These are phyloP conservation scores for Voacanga thouarsii DNA, from an alignment of 257 asterid genomes.

Conservation along the genomic window DNA sequence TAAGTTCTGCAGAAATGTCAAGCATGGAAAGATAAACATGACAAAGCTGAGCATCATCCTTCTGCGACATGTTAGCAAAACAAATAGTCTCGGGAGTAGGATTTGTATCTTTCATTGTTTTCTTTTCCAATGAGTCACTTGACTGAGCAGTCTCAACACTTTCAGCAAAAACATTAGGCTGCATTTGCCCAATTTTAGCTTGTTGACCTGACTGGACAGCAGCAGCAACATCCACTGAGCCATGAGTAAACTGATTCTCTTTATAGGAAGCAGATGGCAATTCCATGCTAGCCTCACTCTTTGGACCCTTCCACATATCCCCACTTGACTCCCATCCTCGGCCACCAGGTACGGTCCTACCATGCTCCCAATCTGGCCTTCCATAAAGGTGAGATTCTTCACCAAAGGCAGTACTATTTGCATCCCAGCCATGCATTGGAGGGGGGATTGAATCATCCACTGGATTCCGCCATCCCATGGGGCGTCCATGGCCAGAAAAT, in stretches of 20 bases:
- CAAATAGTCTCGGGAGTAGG: slow-evolving; percentile 31
- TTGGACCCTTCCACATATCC: slow-evolving; percentile 71
- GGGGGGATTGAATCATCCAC: slow-evolving; percentile 58
- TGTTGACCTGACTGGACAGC: slow-evolving; percentile 43
- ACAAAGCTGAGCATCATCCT: slow-evolving; percentile 43
- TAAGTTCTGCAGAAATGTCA: slow-evolving; percentile 80
- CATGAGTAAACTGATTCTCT: slow-evolving; percentile 46
- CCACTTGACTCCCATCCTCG: slow-evolving; percentile 61
- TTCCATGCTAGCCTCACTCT: slow-evolving; percentile 54
- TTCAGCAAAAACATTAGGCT: slow-evolving; percentile 46
- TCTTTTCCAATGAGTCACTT: slow-evolving; percentile 36
- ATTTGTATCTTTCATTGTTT: slow-evolving; percentile 35
- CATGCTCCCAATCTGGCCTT: slow-evolving; percentile 81
- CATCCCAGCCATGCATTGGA: slow-evolving; percentile 75
- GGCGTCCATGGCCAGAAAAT: slow-evolving; percentile 71
- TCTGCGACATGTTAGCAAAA: slow-evolving; percentile 30
- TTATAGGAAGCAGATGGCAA: slow-evolving; percentile 47
- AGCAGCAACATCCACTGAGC: slow-evolving; percentile 42
- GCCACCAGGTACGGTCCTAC: slow-evolving; percentile 40
- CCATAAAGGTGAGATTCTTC: slow-evolving; percentile 79
- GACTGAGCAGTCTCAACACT: slow-evolving; percentile 36
- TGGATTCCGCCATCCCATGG: slow-evolving; percentile 81
- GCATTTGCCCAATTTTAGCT: slow-evolving; percentile 43
- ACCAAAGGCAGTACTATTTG: slow-evolving; percentile 58
- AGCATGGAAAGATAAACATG: slow-evolving; percentile 70